Evolutionary conservation across 257 asterid species (phyloP), one percentile per base, ranked within the genome.

Genomic region (Buddleja alternifolia): DNA sequence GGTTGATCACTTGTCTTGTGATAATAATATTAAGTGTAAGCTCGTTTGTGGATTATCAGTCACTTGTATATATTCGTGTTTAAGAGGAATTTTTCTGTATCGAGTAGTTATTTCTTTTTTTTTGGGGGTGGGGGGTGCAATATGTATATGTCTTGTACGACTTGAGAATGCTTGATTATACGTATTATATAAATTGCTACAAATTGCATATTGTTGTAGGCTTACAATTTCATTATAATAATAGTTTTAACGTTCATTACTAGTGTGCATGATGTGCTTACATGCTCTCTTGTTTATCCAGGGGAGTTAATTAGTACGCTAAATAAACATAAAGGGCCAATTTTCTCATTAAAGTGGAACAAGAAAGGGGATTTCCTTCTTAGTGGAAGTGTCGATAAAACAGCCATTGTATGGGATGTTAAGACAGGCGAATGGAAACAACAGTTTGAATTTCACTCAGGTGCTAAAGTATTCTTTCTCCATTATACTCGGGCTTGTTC

Each of bases 261-360:
- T 44, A 51, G 11, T 77, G 24, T 53, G 61, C 37, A 25, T 76
- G 34, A 42, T 39, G 15, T 73, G 51, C 73, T 45, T 51, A 60
- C 46, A 44, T 54, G 20, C 58, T 71, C 68, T 36, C 64, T 74
- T 71, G 34, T 75, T 77, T 63, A 55, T 84, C 62, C 83, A 93
- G 99, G 99, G 80, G 97, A 93, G 63, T 78, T 93, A 82, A 71
- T 87, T 21, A 87, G 80, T 79, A 87, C 97, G 59, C 73, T 93
- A 70, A 88, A 80, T 81, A 93, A 87, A 77, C 99, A 93, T 77
- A 90, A 90, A 73, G 99, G 99, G 52, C 96, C 99, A 57, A 88
- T 93, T 73, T 90, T 88, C 86, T 90, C 97, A 63, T 83, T 93
- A 81, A 93, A 90, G 90, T 93, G 99, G 99, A 93, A 90, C 83